Evolutionary conservation across 345 rosid species (phyloP), one percentile per base, ranked within the genome.

Genomic region (Gossypioides kirkii): DNA sequence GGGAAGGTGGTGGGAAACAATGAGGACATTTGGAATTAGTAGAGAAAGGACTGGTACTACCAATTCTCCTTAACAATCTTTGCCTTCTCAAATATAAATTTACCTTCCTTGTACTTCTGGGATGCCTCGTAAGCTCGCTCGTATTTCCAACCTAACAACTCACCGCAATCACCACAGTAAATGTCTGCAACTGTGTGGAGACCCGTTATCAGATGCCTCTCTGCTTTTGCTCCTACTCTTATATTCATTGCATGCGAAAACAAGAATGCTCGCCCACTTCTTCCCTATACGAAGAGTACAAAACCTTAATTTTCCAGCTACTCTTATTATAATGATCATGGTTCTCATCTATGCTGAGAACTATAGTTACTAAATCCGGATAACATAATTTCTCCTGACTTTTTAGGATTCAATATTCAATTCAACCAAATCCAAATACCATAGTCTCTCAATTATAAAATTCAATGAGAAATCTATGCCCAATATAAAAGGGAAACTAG

Each of bases 71-170:
- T 85, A 73, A 81, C 92, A 68, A 92, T 90, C 85, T 86, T 92
- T 3, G 86, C 80, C 77, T 90, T 92, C 88, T 92, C 97, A 16
- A 92, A 84, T 53, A 92, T 88, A 82, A 88, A 92, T 77, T 92
- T 92, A 66, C 97, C 97, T 78, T 92, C 97, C 78, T 92, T 92
- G 80, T 92, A 92, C 88, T 84, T 92, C 69, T 90, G 97, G 0
- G 90, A 78, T 11, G 79, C 77, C 78, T 88, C 91, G 0, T 84
- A 90, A 4, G 97, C 97, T 81, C 93, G 82, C 79, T 87, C 89
- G 32, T 92, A 92, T 80, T 90, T 92, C 97, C 97, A 92, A 14
- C 97, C 97, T 81, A 92, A 82, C 52, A 87, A 86, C 79, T 88
- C 85, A 14, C 67, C 83, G 81, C 97, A 92, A 77, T 92, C 91